Percentiles rank a stretch among this genome's conserved stretches.
Conservation (phyloP, 2,329 filamentous ascomycete species). For the Xylaria sp. region DNA sequence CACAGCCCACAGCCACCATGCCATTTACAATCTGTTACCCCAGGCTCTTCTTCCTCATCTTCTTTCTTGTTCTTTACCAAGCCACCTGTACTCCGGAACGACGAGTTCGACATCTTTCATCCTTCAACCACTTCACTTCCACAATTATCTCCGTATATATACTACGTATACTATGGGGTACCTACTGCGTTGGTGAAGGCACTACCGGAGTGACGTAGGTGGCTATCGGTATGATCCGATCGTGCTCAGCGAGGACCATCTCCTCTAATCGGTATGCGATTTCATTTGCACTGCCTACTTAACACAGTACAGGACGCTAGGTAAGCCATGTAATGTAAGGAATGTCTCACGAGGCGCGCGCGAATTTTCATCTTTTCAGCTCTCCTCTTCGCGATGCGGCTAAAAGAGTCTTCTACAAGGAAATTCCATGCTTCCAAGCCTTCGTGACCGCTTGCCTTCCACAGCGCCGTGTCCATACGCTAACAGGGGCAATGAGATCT, state of each 20-base stretch:
- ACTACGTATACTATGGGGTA: too few relatives aligned
- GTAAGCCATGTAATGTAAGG: not conserved
- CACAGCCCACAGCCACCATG: not conserved
- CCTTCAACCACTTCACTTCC: too few relatives aligned
- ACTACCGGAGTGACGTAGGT: not conserved
- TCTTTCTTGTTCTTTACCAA: too few relatives aligned
- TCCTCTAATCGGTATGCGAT: not conserved
- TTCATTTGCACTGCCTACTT: not conserved
- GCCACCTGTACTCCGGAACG: too few relatives aligned
- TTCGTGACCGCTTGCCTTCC: not conserved
- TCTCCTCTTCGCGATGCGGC: not conserved
- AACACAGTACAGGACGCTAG: not conserved
- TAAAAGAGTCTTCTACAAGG: not conserved
- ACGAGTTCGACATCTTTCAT: too few relatives aligned
- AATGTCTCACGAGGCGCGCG: not conserved
- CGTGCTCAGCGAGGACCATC: constrained; percentile 1
- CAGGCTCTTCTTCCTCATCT: too few relatives aligned
- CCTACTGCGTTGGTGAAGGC: too few relatives aligned
- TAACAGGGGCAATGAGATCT: too few relatives aligned
- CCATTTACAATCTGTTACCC: too few relatives aligned
- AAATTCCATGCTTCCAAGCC: not conserved
- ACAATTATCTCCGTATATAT: too few relatives aligned
- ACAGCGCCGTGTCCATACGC: too few relatives aligned
- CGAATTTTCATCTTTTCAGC: not conserved
- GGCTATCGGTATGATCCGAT: not conserved